phyloP scores from a whole-genome alignment of 441 rosid genomes.

The Pelargonium fulgidum region DNA sequence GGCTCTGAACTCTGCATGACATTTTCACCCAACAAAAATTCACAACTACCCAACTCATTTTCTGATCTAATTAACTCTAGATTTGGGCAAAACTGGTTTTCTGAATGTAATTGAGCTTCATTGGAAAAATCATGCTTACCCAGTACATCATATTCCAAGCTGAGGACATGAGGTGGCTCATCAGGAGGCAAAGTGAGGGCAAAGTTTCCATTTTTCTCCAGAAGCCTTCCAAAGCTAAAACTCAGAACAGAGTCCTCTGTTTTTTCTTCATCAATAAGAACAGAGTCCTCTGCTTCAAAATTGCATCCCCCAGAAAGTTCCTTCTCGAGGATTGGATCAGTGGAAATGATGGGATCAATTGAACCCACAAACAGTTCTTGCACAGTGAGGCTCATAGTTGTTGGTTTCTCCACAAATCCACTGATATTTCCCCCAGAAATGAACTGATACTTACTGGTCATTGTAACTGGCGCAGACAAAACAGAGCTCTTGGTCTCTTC shows the following conservation, averaged over 20 bases:
- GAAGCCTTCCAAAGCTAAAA: background rate
- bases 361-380: background rate
- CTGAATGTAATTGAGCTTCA: background rate
- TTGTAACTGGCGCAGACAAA: background rate
- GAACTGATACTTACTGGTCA: background rate
- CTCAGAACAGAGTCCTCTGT: background rate
- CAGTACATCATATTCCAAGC: background rate
- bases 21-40: background rate
- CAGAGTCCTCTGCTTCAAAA: background rate
- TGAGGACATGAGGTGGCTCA: background rate
- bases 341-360: background rate
- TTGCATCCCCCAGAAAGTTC: background rate
- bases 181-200: no score
- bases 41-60: background rate
- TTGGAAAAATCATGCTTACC: background rate
- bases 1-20: background rate
- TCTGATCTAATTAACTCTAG: background rate
- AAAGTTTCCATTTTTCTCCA: background rate
- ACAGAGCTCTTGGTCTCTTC: background rate
- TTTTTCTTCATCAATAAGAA: no score
- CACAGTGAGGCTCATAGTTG: background rate
- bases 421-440: background rate
- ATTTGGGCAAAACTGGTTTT: background rate
- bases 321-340: background rate
- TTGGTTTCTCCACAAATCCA: conserved; percentile 1